These are phyloP conservation scores for Ganoderma leucocontextum DNA, from an alignment of 1,284 basidiomycete genomes.

Conservation along the genomic window DNA sequence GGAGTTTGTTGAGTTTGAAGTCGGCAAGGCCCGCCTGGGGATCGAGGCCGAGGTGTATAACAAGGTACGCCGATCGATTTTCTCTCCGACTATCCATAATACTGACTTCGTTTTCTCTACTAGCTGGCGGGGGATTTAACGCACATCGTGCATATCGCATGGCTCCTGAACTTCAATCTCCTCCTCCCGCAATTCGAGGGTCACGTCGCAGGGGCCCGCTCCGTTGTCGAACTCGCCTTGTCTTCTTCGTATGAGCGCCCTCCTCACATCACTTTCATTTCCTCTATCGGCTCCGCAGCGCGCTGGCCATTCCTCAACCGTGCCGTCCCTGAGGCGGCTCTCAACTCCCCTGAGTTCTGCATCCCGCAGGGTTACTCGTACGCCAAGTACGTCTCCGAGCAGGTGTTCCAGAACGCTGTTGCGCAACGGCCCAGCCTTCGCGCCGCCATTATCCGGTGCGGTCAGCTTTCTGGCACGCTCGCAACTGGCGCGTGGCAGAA, in stretches of 20 bases:
- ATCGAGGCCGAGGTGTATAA: constrained; percentile 9
- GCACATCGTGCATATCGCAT: constrained; percentile 42
- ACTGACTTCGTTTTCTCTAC: too few relatives aligned
- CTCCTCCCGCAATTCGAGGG: constrained; percentile 23
- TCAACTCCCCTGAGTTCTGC: constrained; percentile 27
- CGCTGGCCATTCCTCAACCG: constrained; percentile 16
- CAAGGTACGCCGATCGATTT: constrained; percentile 4
- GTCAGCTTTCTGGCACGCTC: constrained; percentile 33
- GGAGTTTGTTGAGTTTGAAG: constrained; percentile 13
- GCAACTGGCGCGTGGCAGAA: constrained; percentile 33
- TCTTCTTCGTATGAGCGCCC: constrained; percentile 25
- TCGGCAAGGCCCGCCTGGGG: constrained; percentile 10
- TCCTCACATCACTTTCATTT: constrained; percentile 40
- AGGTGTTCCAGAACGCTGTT: constrained; percentile 27
- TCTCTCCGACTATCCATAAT: too few relatives aligned
- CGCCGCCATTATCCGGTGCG: constrained; percentile 30
- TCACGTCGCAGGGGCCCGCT: constrained; percentile 20
- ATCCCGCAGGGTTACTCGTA: constrained; percentile 33
- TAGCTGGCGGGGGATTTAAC: constrained; percentile 32
- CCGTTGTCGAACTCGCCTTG: constrained; percentile 34
- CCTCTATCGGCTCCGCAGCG: constrained; percentile 38
- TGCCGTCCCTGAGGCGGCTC: constrained; percentile 29
- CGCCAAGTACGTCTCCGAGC: constrained; percentile 36
- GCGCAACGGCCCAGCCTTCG: constrained; percentile 19
- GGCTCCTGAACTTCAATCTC: constrained; percentile 45